Conservation (phyloP, 306 rosid genomes). For the Fagus crenata region DNA sequence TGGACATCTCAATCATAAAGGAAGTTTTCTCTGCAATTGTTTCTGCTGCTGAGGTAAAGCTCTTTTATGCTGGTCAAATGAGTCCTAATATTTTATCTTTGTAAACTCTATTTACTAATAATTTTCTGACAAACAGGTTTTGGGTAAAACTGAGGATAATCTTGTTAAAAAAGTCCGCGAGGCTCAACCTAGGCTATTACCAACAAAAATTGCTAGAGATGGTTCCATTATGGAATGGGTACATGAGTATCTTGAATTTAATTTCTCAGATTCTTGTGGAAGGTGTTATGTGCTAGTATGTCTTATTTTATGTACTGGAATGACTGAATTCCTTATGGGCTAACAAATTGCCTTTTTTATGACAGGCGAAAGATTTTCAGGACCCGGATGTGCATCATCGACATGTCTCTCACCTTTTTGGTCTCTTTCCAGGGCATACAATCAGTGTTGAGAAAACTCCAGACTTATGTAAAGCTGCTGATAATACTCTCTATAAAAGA, state of each 20-base stretch:
- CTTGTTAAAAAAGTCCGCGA: conserved; percentile 49
- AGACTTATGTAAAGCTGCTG: conserved; percentile 74
- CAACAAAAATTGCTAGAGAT: conserved; percentile 72
- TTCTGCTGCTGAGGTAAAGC: conserved; percentile 83
- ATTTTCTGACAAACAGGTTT: conserved; percentile 48
- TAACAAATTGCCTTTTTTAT: conserved; percentile 16
- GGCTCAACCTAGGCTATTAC: conserved; percentile 70
- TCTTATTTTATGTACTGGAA: conserved; percentile 9
- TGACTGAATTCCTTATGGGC: conserved; percentile 15
- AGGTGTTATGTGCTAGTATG: conserved; percentile 15
- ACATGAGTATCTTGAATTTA: conserved; percentile 28
- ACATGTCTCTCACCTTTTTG: conserved; percentile 81
- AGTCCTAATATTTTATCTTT: conserved; percentile 9
- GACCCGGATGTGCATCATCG: conserved; percentile 84
- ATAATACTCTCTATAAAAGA: conserved; percentile 66
- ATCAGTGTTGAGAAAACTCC: conserved; percentile 68
- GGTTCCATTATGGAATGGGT: conserved; percentile 98
- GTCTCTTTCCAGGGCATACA: conserved; percentile 90
- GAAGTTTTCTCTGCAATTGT: conserved; percentile 73
- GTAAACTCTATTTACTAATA: conserved; percentile 5
- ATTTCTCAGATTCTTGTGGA: conserved; percentile 1
- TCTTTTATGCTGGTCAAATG: conserved; percentile 24
- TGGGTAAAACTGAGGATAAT: conserved; percentile 69
- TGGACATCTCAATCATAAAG: conserved; percentile 85
- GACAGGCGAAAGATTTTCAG: conserved; percentile 79